These are phyloP conservation scores for Aspergillus eucalypticola DNA, from an alignment of 2,329 filamentous ascomycete species.

Conservation along the genomic window DNA sequence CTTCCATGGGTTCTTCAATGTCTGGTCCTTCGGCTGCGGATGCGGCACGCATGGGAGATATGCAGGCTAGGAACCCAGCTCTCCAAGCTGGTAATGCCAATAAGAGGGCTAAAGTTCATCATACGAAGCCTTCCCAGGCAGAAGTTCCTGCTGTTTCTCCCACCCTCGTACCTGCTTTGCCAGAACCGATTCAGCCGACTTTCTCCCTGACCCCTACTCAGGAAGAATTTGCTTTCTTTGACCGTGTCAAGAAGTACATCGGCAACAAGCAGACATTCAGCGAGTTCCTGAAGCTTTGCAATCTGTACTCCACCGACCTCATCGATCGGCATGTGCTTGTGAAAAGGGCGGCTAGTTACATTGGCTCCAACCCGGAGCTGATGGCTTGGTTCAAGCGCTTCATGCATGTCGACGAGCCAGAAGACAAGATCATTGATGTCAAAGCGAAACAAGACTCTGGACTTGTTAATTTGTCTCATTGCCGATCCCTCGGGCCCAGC, in stretches of 20 bases:
- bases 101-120: slow-evolving; percentile 73
- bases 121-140: slow-evolving; percentile 62
- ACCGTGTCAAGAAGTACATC: slow-evolving; percentile 94
- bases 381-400: slow-evolving; percentile 85
- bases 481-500: slow-evolving; percentile 90
- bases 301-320: slow-evolving; percentile 88
- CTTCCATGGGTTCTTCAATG: slow-evolving; percentile 34
- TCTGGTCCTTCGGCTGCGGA: slow-evolving; percentile 36
- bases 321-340: slow-evolving; percentile 83
- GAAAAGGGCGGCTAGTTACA: slow-evolving; percentile 79
- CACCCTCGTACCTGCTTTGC: slow-evolving; percentile 82
- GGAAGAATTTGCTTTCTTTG: slow-evolving; percentile 92
- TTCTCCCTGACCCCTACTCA: slow-evolving; percentile 71
- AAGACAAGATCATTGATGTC: slow-evolving; percentile 78
- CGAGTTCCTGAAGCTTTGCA: slow-evolving; percentile 96
- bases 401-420: slow-evolving; percentile 69
- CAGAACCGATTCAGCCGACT: slow-evolving; percentile 79
- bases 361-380: slow-evolving; percentile 85
- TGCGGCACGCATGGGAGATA: slow-evolving; percentile 35
- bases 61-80: slow-evolving; percentile 36
- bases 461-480: slow-evolving; percentile 90
- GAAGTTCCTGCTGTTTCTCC: slow-evolving; percentile 70
- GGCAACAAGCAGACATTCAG: slow-evolving; percentile 89
- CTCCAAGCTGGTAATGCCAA: slow-evolving; percentile 47
- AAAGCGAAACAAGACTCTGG: slow-evolving; percentile 70